phyloP scores from a whole-genome alignment of 305 asterid genomes.

The Fraxinus xanthoxyloides region DNA sequence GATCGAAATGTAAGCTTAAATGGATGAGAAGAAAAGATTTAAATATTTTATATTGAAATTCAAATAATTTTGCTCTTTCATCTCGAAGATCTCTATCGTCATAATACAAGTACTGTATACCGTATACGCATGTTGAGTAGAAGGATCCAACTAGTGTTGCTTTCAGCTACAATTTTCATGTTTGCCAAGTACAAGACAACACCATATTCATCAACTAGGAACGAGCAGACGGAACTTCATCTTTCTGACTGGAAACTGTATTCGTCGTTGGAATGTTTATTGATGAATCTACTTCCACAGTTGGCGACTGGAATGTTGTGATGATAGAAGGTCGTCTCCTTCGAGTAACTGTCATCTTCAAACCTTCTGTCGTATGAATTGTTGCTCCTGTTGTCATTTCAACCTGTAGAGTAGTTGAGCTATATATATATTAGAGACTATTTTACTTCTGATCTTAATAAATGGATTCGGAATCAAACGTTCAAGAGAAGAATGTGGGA shows the following conservation, averaged over 20 bases:
- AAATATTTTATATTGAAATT: not conserved
- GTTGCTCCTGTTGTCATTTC: slow-evolving; percentile 98
- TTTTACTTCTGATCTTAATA: not conserved
- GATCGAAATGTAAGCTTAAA: not conserved
- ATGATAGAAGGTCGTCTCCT: slow-evolving; percentile 60
- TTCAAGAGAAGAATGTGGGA: not conserved
- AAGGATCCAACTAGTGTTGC: not conserved
- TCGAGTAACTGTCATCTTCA: slow-evolving; percentile 78
- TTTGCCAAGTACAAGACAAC: not conserved
- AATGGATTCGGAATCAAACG: not conserved
- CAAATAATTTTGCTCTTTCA: not conserved
- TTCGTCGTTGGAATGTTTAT: slow-evolving; percentile 28
- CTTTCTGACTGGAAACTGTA: slow-evolving; percentile 38
- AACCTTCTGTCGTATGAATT: slow-evolving; percentile 92
- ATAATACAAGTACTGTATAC: not conserved
- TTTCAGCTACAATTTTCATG: not conserved
- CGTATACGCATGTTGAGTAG: not conserved
- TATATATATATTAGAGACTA: not conserved
- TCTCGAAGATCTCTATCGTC: not conserved
- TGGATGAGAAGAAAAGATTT: not conserved
- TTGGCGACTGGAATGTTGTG: slow-evolving; percentile 54
- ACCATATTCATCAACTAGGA: slow-evolving; percentile 21
- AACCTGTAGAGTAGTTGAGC: slow-evolving; percentile 49
- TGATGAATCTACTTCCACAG: slow-evolving; percentile 39
- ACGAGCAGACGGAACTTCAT: slow-evolving; percentile 42